phyloP scores from a whole-genome alignment of 2,329 filamentous ascomycete species.

The Diaporthe capsici region DNA sequence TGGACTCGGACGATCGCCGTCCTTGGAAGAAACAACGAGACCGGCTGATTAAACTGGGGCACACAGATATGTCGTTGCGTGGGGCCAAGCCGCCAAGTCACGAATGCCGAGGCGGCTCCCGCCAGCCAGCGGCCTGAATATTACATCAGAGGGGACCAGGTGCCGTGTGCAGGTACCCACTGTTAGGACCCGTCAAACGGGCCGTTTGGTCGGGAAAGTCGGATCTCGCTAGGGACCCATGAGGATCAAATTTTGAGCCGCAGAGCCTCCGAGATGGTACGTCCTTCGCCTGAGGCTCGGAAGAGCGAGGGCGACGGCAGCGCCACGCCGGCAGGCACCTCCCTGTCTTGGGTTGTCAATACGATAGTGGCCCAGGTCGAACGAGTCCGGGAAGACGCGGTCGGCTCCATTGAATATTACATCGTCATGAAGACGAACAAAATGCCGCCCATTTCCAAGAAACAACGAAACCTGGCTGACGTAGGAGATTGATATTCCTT shows the following conservation, averaged over 20 bases:
- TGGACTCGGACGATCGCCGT: conserved; percentile 39
- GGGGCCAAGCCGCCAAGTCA: conserved; percentile 31
- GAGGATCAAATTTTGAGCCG: conserved; percentile 41
- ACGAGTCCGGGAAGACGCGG: background rate
- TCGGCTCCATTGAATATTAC: background rate
- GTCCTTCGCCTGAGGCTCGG: conserved; percentile 37
- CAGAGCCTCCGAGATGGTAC: conserved; percentile 41
- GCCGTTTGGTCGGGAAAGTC: conserved; percentile 40
- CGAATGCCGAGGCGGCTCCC: conserved; percentile 37
- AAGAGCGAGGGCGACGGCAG: conserved; percentile 23
- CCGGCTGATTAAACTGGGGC: conserved; percentile 38
- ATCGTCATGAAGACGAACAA: conserved; percentile 10
- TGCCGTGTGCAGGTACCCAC: conserved; percentile 32
- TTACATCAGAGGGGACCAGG: conserved; percentile 38
- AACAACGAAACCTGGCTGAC: conserved; percentile 8
- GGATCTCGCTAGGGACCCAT: conserved; percentile 32
- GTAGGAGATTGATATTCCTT: conserved; percentile 14
- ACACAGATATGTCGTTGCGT: conserved; percentile 13
- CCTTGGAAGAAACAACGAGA: conserved; percentile 31
- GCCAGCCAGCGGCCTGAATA: conserved; percentile 33
- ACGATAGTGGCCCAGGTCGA: background rate
- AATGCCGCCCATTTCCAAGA: conserved; percentile 28
- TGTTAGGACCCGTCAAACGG: conserved; percentile 41
- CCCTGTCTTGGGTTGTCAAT: conserved; percentile 12
- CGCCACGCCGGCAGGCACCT: conserved; percentile 21